A percentile compares a stretch with the other conserved stretches of the same genome.
These are phyloP conservation scores for Podila epicladia DNA, from an alignment of 192 early-diverging fungal species.

Conservation along the genomic window DNA sequence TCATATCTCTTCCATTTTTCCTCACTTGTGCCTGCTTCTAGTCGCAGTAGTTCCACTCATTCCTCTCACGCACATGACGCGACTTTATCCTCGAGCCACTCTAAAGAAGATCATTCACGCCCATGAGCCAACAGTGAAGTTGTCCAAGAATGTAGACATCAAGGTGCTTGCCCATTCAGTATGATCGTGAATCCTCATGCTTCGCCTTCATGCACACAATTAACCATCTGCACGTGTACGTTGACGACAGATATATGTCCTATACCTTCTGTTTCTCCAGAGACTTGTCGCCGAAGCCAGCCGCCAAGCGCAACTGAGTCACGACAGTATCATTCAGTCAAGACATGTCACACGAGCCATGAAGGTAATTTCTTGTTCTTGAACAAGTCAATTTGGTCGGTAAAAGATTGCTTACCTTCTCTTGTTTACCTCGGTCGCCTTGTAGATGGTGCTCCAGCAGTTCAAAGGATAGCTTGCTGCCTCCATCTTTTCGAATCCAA, in stretches of 20 bases:
- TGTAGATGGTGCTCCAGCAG: constrained; percentile 39
- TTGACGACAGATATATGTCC: constrained; percentile 34
- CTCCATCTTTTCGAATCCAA: not conserved
- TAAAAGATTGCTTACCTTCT: not conserved
- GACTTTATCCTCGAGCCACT: constrained; percentile 47
- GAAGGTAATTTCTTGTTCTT: constrained; percentile 13
- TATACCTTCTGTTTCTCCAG: constrained; percentile 45
- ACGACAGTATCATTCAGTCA: constrained; percentile 45
- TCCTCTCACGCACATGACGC: constrained; percentile 31
- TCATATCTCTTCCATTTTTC: no score
- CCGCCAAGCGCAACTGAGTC: constrained; percentile 31
- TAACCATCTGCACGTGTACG: not conserved
- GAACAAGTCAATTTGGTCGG: not conserved
- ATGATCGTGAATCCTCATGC: not conserved
- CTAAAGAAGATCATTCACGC: constrained; percentile 48
- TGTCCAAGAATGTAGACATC: constrained; percentile 53
- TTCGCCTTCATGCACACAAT: not conserved
- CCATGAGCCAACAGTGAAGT: constrained; percentile 36
- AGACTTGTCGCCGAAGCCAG: constrained; percentile 39
- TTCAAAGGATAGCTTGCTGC: constrained; percentile 29
- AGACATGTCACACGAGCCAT: constrained; percentile 40
- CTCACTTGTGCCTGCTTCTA: no score
- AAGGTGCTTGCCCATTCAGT: constrained; percentile 1
- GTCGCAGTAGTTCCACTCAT: not conserved
- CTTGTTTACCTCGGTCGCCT: not conserved